Base-by-base conservation (phyloP, 768 basidiomycete species). In the Lepiota venenata region DNA sequence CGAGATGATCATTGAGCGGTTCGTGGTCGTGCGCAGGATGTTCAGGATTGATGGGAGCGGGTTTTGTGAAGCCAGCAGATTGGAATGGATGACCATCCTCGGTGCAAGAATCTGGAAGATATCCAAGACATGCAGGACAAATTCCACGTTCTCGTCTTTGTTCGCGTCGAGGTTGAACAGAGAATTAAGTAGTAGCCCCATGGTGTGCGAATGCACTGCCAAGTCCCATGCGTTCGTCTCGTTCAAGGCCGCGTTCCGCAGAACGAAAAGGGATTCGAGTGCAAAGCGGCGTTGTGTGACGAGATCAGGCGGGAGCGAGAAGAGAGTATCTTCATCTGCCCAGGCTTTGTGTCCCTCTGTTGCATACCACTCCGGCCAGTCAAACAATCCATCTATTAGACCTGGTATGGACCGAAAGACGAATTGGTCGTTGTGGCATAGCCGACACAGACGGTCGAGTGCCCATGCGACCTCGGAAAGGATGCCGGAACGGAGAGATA, bases 341-440 rank as follows among this genome's bases (percentile, higher is more conserved):
- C 66, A 65, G 52, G 71, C 66, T 58, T 75, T 75, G 61, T 80
- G 73, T n/a, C 86, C 85, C 58, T 84, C 80, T 2, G 66, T 74
- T 47, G 84, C 75, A 66, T 89, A 95, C 85, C 85, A 88, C 64
- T 90, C 85, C 2, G 94, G 93, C 88, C 88, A 93, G 64, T 88
- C 88, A 56, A 93, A 88, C 18, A 98, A 74, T 4, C 86, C 87
- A 61, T 93, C 88, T 21, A 90, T 82, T 39, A 95, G 74, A 8
- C 92, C 92, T 0, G 91, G 87, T 47, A 91, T 84, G 32, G 75
- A 73, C 37, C 75, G 77, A 54, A 98, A 77, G 52, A 81, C 65
- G 68, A 96, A 91, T 48, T 83, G 74, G 47, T 94, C 92, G 61
- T 90, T 88, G 60, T 80, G 79, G 60, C 84, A 87, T n/a, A 91